Evolutionary conservation across 2,329 filamentous ascomycete genomes (phyloP).

Genomic region (Emmonsiellopsis sp.): DNA sequence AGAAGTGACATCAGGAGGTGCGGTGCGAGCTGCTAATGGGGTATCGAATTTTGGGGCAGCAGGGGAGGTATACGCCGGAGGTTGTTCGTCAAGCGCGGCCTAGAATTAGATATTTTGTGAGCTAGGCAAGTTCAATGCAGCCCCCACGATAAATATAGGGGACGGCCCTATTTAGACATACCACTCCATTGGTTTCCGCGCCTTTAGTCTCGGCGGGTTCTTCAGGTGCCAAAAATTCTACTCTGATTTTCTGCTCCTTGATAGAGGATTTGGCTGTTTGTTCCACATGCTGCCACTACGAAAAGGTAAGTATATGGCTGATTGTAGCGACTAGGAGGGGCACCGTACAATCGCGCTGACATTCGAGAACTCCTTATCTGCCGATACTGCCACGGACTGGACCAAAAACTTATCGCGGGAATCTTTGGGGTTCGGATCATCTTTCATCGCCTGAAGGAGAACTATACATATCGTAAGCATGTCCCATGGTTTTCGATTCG

Average conservation of each 20-base stretch:
- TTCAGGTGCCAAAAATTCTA: constrained; percentile 67
- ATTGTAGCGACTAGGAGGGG: background rate
- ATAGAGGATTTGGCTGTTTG: constrained; percentile 66
- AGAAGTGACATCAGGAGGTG: constrained; percentile 20
- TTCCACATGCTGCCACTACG: constrained; percentile 66
- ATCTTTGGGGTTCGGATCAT: constrained; percentile 71
- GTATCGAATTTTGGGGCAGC: constrained; percentile 38
- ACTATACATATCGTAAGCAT: constrained; percentile 44
- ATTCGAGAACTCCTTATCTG: constrained; percentile 75
- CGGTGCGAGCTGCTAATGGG: constrained; percentile 35
- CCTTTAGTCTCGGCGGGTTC: constrained; percentile 27
- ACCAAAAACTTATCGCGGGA: constrained; percentile 98
- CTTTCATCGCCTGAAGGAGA: constrained; percentile 94
- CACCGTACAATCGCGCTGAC: constrained; percentile 67
- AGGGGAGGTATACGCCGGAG: constrained; percentile 49
- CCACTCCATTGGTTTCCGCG: constrained; percentile 26
- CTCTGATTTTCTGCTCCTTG: constrained; percentile 91
- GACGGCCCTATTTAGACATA: too few species aligned
- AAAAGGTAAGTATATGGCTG: constrained; percentile 12
- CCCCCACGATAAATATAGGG: background rate
- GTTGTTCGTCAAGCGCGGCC: constrained; percentile 33
- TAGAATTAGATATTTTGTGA: constrained; percentile 1
- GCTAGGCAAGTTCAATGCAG: background rate
- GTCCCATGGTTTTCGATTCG: background rate
- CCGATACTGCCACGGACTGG: constrained; percentile 75